phyloP scores from a whole-genome alignment of 805 yeast genomes.

The Tetrapisispora fleetii region DNA sequence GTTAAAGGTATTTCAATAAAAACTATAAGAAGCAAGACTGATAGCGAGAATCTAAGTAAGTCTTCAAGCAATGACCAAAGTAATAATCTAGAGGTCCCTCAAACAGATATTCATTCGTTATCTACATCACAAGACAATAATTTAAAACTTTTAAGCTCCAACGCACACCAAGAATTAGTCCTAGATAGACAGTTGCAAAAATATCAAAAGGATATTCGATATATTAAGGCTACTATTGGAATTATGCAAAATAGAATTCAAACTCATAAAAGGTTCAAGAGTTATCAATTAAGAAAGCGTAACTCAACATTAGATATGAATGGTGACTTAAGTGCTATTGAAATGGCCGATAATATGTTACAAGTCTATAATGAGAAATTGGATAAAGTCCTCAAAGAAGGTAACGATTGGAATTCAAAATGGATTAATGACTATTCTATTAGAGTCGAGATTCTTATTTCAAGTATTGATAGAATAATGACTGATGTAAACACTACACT shows the following conservation, averaged over 20 bases:
- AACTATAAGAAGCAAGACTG: background rate
- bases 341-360: constrained; percentile 12
- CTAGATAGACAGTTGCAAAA: constrained; percentile 17
- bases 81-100: background rate
- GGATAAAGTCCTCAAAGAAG: constrained; percentile 19
- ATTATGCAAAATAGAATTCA: constrained; percentile 21
- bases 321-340: constrained; percentile 12
- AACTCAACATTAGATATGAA: constrained; percentile 9
- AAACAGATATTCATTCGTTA: background rate
- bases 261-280: constrained; percentile 15
- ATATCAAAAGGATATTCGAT: constrained; percentile 20
- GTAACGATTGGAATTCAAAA: constrained; percentile 26
- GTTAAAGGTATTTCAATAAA: constrained; percentile 1
- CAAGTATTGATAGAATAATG: constrained; percentile 55
- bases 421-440: constrained; percentile 35
- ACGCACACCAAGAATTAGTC: constrained; percentile 2
- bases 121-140: background rate
- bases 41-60: background rate
- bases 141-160: background rate
- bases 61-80: background rate
- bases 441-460: constrained; percentile 49
- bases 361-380: constrained; percentile 18
- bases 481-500: constrained; percentile 68
- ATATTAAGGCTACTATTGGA: constrained; percentile 16
- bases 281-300: constrained; percentile 12